Percentiles rank a stretch among this genome's conserved stretches.
These are phyloP conservation scores for Hippophae tibetana DNA, from an alignment of 306 rosid genomes.

Conservation along the genomic window DNA sequence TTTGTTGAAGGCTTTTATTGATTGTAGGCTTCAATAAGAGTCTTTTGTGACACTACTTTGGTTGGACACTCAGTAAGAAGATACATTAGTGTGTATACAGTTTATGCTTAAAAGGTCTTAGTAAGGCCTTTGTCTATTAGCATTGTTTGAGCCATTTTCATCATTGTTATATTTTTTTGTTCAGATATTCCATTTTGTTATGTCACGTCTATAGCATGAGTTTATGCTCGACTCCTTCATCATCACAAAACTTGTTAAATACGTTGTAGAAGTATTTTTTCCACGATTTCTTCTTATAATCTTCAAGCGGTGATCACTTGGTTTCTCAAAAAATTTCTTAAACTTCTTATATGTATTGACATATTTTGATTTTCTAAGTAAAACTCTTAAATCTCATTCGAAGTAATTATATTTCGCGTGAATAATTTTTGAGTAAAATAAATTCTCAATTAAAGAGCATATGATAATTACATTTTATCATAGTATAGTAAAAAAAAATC, in stretches of 20 bases:
- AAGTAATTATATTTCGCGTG: neutral
- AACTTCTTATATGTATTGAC: neutral
- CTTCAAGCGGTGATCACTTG: neutral
- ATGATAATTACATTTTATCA: no score
- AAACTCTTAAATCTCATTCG: neutral
- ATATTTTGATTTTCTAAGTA: neutral
- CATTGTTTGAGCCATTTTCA: no score
- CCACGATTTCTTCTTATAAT: neutral
- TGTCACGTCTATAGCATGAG: neutral
- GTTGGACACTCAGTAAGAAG: no score
- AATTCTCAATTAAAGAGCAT: no score
- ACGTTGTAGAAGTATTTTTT: neutral
- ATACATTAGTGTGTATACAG: no score
- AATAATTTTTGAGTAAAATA: neutral
- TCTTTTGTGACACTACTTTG: no score
- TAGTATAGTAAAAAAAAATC: no score
- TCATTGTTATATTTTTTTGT: no score
- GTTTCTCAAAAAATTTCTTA: neutral
- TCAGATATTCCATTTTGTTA: conserved; percentile 2
- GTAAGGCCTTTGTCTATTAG: no score
- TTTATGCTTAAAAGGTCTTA: no score
- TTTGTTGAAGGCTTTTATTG: neutral
- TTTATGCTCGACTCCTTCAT: conserved; percentile 4
- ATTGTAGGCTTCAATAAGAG: no score
- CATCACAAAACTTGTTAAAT: neutral